Evolutionary conservation across 2,329 filamentous ascomycete genomes (phyloP).

Genomic region (Aspergillus sp.): DNA sequence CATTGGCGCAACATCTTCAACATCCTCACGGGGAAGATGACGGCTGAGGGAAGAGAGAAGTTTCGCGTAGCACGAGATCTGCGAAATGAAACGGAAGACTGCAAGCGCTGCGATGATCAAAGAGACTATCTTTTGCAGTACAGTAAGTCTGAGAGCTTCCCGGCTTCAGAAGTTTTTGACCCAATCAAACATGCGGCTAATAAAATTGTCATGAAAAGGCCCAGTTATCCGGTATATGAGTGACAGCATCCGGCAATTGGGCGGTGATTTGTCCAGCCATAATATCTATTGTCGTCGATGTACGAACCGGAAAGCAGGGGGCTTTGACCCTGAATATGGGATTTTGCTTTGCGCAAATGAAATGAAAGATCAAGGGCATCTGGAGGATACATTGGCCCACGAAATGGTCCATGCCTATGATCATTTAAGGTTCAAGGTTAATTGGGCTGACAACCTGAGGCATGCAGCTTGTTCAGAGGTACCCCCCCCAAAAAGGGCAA

Average conservation of each 20-base stretch:
- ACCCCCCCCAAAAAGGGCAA: constrained; percentile 18
- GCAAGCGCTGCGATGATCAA: constrained; percentile 75
- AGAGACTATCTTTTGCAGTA: constrained; percentile 81
- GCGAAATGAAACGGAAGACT: constrained; percentile 74
- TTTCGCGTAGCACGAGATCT: constrained; percentile 77
- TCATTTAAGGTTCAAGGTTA: constrained; percentile 85
- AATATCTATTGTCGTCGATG: constrained; percentile 86
- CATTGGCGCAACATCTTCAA: constrained; percentile 84
- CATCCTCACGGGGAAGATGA: constrained; percentile 73
- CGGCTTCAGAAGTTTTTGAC: background rate
- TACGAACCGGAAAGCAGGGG: constrained; percentile 69
- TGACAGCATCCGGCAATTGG: constrained; percentile 75
- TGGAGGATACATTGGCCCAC: constrained; percentile 93
- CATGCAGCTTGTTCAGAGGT: constrained; percentile 96
- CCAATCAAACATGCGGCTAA: constrained; percentile 1
- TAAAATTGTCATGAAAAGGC: constrained; percentile 37
- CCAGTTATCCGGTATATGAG: constrained; percentile 85
- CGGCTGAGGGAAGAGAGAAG: constrained; percentile 65
- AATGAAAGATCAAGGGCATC: constrained; percentile 72
- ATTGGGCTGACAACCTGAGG: constrained; percentile 75
- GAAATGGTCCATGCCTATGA: constrained; percentile 99
- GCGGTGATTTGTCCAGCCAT: constrained; percentile 68
- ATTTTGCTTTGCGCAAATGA: constrained; percentile 94
- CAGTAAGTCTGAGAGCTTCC: constrained; percentile 45
- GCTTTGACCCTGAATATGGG: constrained; percentile 82